phyloP scores from a whole-genome alignment of 2,329 filamentous ascomycete species.

The Nemania serpens region DNA sequence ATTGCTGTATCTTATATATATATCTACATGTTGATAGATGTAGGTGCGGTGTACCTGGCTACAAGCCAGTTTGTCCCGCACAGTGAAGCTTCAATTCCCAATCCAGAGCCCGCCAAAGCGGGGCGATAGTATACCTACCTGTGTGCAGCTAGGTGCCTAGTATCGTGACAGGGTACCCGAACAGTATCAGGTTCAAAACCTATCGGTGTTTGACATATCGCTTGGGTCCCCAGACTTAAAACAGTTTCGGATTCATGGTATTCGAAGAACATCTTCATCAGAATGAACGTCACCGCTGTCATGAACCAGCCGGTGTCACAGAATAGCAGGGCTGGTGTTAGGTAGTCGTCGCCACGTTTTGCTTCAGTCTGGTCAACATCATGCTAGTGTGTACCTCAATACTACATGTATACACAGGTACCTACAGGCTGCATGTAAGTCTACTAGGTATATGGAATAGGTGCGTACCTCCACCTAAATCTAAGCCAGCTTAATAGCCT shows the following conservation, averaged over 20 bases:
- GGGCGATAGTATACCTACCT: too few species aligned
- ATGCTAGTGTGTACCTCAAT: too few species aligned
- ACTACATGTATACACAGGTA: too few species aligned
- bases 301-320: neutral
- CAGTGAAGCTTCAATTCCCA: too few species aligned
- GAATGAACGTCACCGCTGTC: neutral
- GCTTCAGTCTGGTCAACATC: neutral
- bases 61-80: too few species aligned
- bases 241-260: conserved; percentile 1
- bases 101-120: too few species aligned
- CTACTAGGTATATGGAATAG: neutral
- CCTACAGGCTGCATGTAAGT: too few species aligned
- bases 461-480: neutral
- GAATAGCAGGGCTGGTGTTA: conserved; percentile 6
- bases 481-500: too few species aligned
- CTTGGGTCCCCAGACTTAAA: conserved; percentile 24
- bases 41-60: too few species aligned
- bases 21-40: too few species aligned
- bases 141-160: neutral
- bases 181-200: conserved; percentile 35
- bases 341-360: conserved; percentile 6
- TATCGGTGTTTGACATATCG: conserved; percentile 32
- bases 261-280: conserved; percentile 1
- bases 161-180: neutral
- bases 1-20: too few species aligned